Evolutionary conservation across 2,329 filamentous ascomycete genomes (phyloP).

Genomic region (Didymella segeticola): DNA sequence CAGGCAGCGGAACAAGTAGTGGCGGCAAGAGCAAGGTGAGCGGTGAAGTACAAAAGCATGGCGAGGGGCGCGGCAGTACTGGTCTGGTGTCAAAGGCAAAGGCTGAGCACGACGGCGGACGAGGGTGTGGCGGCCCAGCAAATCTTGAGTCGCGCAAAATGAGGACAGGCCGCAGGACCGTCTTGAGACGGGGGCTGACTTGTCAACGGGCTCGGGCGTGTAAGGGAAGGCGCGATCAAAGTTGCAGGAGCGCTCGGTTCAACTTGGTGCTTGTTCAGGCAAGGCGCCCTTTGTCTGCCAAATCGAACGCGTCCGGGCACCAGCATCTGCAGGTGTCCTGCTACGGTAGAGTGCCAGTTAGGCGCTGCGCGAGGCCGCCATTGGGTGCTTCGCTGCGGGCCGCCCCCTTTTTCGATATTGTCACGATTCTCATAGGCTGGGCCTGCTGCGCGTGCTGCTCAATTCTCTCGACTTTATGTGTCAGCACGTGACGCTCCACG

Average conservation of each 20-base stretch:
- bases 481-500: constrained; percentile 32
- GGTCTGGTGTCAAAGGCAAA: constrained; percentile 16
- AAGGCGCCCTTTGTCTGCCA: constrained; percentile 8
- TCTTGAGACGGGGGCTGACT: constrained; percentile 31
- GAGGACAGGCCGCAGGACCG: constrained; percentile 36
- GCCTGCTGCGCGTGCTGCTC: constrained; percentile 16
- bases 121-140: constrained; percentile 26
- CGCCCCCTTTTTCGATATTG: constrained; percentile 39
- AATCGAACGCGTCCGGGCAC: constrained; percentile 14
- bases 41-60: constrained; percentile 32
- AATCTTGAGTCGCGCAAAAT: constrained; percentile 36
- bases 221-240: constrained; percentile 29
- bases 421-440: constrained; percentile 19
- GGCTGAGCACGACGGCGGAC: constrained; percentile 9
- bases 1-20: constrained; percentile 20
- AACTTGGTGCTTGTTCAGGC: constrained; percentile 13
- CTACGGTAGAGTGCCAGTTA: too few species aligned
- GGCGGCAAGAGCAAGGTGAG: constrained; percentile 19
- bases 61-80: constrained; percentile 21
- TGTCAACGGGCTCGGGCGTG: constrained; percentile 32
- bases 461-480: constrained; percentile 14
- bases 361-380: constrained; percentile 14
- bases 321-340: constrained; percentile 1
- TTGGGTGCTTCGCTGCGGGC: constrained; percentile 26
- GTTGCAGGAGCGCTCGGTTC: constrained; percentile 31